Base-by-base conservation (phyloP, 2,329 filamentous ascomycete genomes). In the Dactylellina drechsleri region DNA sequence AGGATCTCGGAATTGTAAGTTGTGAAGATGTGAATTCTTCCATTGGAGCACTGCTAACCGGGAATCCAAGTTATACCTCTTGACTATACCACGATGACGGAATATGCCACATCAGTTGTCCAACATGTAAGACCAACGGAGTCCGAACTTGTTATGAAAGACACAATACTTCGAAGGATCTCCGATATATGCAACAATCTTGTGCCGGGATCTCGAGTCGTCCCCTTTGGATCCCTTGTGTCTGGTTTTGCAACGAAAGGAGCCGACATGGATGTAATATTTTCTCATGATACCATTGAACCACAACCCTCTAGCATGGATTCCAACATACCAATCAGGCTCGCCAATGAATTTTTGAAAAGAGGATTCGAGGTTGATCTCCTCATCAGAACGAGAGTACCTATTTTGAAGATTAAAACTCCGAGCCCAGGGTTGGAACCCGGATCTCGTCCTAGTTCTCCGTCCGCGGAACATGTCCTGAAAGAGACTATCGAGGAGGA, bases 201-300 rank as follows among this genome's bases (percentile, higher is more conserved):
- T 31, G 73, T 62, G 16, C 75, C 78, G n/a, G 76, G 70, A 26
- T 77, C 77, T 41, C 71, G 67, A 40, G 64, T 80, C 26, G 76
- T 78, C 50, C 78, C 78, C 5, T 80, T 80, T 45, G 79, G 79
- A 13, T 79, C 78, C 20, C 56, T 79, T 67, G 78, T 79, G 41
- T 79, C 92, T 12, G 93, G 93, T 0, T 96, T 96, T 82, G 93
- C 92, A 2, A 92, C 91, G 10, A 91, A 91, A 79, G 88, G 89
- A n/a, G 94, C 93, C 0, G 93, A 97, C 79, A 92, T 97, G 90
- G 93, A 97, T 81, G 86, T 97, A 7, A 86, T 96, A 40, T 84
- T 95, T 4, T 90, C 91, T 0, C 87, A 66, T 15, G 68, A 77
- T 28, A 74, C 68, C 23, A 49, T 59, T 18, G 18, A 76, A 31